Conservation (phyloP, 176 grass and related monocot genomes). For the Cenchrus purpureus region DNA sequence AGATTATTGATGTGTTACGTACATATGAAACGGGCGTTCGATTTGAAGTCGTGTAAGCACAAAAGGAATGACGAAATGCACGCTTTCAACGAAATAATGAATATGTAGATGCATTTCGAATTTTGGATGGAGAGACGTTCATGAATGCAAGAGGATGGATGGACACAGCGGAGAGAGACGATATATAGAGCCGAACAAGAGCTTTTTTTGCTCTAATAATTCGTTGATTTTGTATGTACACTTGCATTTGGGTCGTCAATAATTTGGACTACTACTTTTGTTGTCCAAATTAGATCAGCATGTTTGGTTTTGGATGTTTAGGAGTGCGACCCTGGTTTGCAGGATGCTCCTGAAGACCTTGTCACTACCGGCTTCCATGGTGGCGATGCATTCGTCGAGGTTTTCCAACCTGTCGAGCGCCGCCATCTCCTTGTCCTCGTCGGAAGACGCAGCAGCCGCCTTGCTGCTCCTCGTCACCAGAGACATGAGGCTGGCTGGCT, state of each 20-base stretch:
- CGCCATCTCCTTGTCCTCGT: slow-evolving; percentile 42
- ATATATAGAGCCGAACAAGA: not conserved
- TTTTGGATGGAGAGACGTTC: not conserved
- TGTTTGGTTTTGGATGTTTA: slow-evolving; percentile 65
- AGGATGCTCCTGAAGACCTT: slow-evolving; percentile 73
- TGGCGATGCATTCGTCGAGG: slow-evolving; percentile 58
- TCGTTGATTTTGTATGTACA: slow-evolving; percentile 40
- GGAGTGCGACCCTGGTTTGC: slow-evolving; percentile 66
- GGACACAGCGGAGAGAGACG: not conserved
- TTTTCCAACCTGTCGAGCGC: slow-evolving; percentile 64
- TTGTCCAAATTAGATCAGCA: slow-evolving; percentile 33
- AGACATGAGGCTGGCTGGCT: not conserved
- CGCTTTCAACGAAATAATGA: too few relatives aligned
- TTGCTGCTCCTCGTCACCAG: slow-evolving; percentile 30
- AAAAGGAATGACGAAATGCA: not conserved
- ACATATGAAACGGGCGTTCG: not conserved
- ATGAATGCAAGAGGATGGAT: not conserved
- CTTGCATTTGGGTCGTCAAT: not conserved
- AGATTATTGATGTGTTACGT: too few relatives aligned
- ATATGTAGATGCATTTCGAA: not conserved
- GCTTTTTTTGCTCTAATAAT: slow-evolving; percentile 7
- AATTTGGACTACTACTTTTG: not conserved
- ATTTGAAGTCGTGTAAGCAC: not conserved
- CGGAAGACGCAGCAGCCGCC: not conserved
- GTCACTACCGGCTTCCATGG: slow-evolving; percentile 62